Base-by-base conservation (phyloP, 495 filamentous ascomycete species). In the Tuber microsphaerosporum region DNA sequence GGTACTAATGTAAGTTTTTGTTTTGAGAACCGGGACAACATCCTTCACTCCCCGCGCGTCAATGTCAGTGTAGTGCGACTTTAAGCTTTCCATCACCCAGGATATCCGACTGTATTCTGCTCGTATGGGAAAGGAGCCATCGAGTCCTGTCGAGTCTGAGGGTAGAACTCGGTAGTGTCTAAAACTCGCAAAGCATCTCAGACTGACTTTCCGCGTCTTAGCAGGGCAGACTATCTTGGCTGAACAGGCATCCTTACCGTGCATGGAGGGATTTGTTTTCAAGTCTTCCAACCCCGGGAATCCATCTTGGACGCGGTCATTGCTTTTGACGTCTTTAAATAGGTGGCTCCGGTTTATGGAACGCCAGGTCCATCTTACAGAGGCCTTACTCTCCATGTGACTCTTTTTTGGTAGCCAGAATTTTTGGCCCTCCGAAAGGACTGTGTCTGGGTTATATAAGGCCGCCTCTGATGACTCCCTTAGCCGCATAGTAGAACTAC, bases 1-100 rank as follows among this genome's bases (percentile, higher is more conserved):
- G 19, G 78, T 80, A 45, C 78, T 79, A 37, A 73, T 72, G 42
- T 73, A 79, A 34, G 79, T 77, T 7, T 51, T 61, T 19, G 78
- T 72, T 22, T 48, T 42, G 17, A 79, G 79, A 14, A 74, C 45
- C 0, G 71, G 77, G 43, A 68, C 73, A 6, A 75, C 22, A 48
- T 78, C 43, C 45, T 71, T 8, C 45, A 39, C 12, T 61, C 42
- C 10, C 70, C 31, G n/a, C 75, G 65, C 3, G 34, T 70, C 14
- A 31, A 22, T 74, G 31, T 20, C 44, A 14, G 19, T 76, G 39
- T 22, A 26, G 26, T 10, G 31, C 20, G 73, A 74, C 69, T 42
- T 68, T 70, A 1, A 46, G 37, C 48, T 75, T 73, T 8, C 71
- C 78, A 80, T 80, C 6, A 46, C 74, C 78, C 78, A 80, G 9